Conservation (phyloP, 1,284 basidiomycete species). For the Trichosporon inkin region DNA sequence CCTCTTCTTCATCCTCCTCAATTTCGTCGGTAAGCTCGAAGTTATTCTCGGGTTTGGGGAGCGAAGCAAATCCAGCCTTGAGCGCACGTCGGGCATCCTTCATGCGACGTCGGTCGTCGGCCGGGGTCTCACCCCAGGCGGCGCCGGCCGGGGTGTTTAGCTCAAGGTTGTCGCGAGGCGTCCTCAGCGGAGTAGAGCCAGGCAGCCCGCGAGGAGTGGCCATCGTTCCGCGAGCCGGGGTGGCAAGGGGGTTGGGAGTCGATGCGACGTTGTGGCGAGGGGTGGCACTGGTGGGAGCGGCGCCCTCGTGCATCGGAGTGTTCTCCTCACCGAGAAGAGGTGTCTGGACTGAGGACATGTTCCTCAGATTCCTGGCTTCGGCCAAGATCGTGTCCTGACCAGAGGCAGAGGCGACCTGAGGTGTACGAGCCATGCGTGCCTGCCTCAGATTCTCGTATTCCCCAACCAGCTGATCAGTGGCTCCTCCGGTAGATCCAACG, state of each 20-base stretch:
- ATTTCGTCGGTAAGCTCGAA: slow-evolving; percentile 92
- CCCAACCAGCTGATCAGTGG: slow-evolving; percentile 78
- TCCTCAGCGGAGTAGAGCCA: slow-evolving; percentile 74
- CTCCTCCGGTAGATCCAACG: slow-evolving; percentile 69
- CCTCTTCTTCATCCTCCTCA: slow-evolving; percentile 56
- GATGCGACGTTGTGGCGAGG: slow-evolving; percentile 81
- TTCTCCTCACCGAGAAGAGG: slow-evolving; percentile 96
- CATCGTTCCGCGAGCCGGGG: slow-evolving; percentile 60
- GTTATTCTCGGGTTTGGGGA: slow-evolving; percentile 95
- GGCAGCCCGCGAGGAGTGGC: slow-evolving; percentile 61
- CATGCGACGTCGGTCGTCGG: slow-evolving; percentile 63
- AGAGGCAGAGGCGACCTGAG: slow-evolving; percentile 62
- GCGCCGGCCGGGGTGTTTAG: slow-evolving; percentile 71
- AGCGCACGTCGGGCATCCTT: slow-evolving; percentile 68
- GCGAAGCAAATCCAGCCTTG: slow-evolving; percentile 70
- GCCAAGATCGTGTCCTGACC: slow-evolving; percentile 86
- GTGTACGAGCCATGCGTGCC: slow-evolving; percentile 86
- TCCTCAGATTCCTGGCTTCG: slow-evolving; percentile 90
- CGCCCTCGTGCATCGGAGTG: slow-evolving; percentile 74
- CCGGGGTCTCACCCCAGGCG: slow-evolving; percentile 64
- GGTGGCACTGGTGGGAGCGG: slow-evolving; percentile 66
- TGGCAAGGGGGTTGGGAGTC: slow-evolving; percentile 92
- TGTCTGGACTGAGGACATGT: slow-evolving; percentile 87
- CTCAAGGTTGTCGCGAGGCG: slow-evolving; percentile 84
- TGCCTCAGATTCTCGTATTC: slow-evolving; percentile 86